Base-by-base conservation (phyloP, 179 eudicot species). In the Camellia oleifera region DNA sequence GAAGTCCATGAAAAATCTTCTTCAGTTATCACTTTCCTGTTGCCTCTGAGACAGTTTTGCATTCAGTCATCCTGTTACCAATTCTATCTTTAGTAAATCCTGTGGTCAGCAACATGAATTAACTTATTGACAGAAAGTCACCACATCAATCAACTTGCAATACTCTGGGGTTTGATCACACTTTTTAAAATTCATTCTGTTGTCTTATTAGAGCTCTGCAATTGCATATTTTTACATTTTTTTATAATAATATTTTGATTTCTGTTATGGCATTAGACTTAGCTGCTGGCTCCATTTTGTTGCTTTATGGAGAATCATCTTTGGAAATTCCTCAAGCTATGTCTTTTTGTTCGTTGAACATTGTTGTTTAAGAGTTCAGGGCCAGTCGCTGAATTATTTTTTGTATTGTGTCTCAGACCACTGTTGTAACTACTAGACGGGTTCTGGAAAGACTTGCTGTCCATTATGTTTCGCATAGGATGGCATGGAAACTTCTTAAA, bases 401-500 rank as follows among this genome's bases (percentile, higher is more conserved):
- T 7, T 69, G 45, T 77, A 23, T 13, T 66, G 77, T 81, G 57
- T 88, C 44, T 78, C 88, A 96, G 98, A 94, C 93, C 71, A 83
- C 91, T 48, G 91, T 92, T 84, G 84, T 92, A 61, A 96, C 98
- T 2, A 96, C 97, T 67, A 90, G 99, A 82, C 85, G 99, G 71
- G 85, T 93, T 70, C 88, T 96, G 88, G 98, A 96, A 89, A 92
- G 97, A 80, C 86, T 94, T 53, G 93, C 90, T 18, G 92, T 96
- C 66, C 86, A 92, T 69, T 89, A 92, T 82, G 81, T 87, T 81
- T 94, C 99, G 46, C 98, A 94, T 78, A 86, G 99, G 52, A 82
- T 85, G 91, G 99, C 99, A 74, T 96, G 98, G 99, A 96, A 96
- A 83, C 96, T 96, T 84, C 94, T 96, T 40, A 96, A 96, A 92